Evolutionary conservation across 1,139 yeast genomes (phyloP), one percentile per base, ranked within the genome.

Genomic region (Yamadazyma conglobata): DNA sequence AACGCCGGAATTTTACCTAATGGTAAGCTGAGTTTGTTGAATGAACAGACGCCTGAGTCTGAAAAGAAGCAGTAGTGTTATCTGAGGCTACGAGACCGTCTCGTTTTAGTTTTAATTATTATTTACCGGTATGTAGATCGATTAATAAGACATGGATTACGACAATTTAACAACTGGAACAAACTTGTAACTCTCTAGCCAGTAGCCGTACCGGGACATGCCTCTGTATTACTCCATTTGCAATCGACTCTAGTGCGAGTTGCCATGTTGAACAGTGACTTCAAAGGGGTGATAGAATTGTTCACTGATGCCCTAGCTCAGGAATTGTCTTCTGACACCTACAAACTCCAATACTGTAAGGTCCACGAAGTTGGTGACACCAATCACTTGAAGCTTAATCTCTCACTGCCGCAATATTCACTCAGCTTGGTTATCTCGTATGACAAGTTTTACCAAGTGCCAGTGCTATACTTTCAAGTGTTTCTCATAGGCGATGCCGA

Each of bases 21-120:
- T 43, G 74, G 74, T n/a, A 67, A 68, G 43, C 65, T 64, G 48
- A 56, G 58, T 17, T 60, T 68, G 43, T 60, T 68, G 49, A 64
- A 68, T 39, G 74, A 68, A 38, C 55, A 63, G 17, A 63, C 70
- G 4, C 64, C 65, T 2, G 31, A 28, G n/a, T 52, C 38, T 22
- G 40, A 38, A 26, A 37, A 26, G 25, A 27, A 22, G 27, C 13
- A 25, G 20, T 22, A 13, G 24, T 17, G 19, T n/a, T n/a, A n/a
- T n/a, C n/a, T n/a, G n/a, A n/a, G n/a, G n/a, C n/a, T n/a, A n/a
- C n/a, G n/a, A n/a, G n/a, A n/a, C n/a, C n/a, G n/a, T n/a, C n/a
- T n/a, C n/a, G n/a, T n/a, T n/a, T n/a, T n/a, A n/a, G n/a, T n/a
- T n/a, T n/a, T n/a, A n/a, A n/a, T n/a, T n/a, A n/a, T n/a, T n/a